Conservation (phyloP, 345 rosid species). For the Brassica napus region Da-Ae NC_063440.1:24520501-24521000, state of each 20-base stretch:
- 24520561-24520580: slow-evolving; percentile 3
- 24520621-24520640: slow-evolving; percentile 48
- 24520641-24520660: slow-evolving; percentile 85
- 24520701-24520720: slow-evolving; percentile 95
- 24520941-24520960: slow-evolving; percentile 94
- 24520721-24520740: slow-evolving; percentile 99
- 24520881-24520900: slow-evolving; percentile 98
- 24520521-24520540: background rate
- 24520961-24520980: slow-evolving; percentile 92
- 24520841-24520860: slow-evolving; percentile 98
- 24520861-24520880: slow-evolving; percentile 91
- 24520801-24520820: slow-evolving; percentile 43
- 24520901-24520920: slow-evolving; percentile 97
- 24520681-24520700: slow-evolving; percentile 96
- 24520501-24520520: background rate
- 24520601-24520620: background rate
- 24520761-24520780: background rate
- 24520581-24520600: background rate
- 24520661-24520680: slow-evolving; percentile 77
- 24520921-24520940: slow-evolving; percentile 94
- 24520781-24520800: background rate
- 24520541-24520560: slow-evolving; percentile 7
- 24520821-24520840: slow-evolving; percentile 98
- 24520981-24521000: slow-evolving; percentile 77
- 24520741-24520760: slow-evolving; percentile 86